Conservation (phyloP, 2,329 filamentous ascomycete species). For the Pseudogymnoascus sp. region DNA sequence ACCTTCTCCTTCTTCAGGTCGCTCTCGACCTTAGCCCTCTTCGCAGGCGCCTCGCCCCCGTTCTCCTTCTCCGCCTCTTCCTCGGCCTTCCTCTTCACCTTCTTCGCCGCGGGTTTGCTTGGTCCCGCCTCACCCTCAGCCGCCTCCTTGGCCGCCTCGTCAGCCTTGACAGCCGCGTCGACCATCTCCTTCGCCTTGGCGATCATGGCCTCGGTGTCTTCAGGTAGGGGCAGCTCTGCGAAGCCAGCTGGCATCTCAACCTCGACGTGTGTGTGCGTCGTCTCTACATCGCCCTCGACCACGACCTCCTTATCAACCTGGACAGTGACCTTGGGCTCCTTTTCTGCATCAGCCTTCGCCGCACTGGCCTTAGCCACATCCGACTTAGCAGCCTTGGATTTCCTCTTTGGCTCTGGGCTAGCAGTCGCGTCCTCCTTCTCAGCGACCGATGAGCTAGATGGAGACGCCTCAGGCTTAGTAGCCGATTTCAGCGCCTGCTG, state of each 20-base stretch:
- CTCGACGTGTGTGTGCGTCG: slow-evolving; percentile 64
- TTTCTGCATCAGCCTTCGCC: slow-evolving; percentile 38
- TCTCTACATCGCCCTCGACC: slow-evolving; percentile 50
- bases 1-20: slow-evolving; percentile 81
- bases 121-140: slow-evolving; percentile 30
- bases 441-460: not conserved
- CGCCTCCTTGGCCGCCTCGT: slow-evolving; percentile 31
- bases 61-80: slow-evolving; percentile 44
- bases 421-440: slow-evolving; percentile 1
- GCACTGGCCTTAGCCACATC: slow-evolving; percentile 15
- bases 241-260: slow-evolving; percentile 64
- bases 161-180: slow-evolving; percentile 53
- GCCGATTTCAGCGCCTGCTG: slow-evolving; percentile 40
- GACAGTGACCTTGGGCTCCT: slow-evolving; percentile 55
- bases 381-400: slow-evolving; percentile 15
- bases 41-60: slow-evolving; percentile 44
- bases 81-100: slow-evolving; percentile 65
- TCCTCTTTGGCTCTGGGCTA: not conserved
- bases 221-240: slow-evolving; percentile 61
- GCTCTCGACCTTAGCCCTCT: slow-evolving; percentile 74
- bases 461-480: slow-evolving; percentile 17
- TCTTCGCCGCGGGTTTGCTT: slow-evolving; percentile 35
- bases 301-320: slow-evolving; percentile 59
- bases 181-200: slow-evolving; percentile 85
- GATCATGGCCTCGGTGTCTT: slow-evolving; percentile 77